Evolutionary conservation across 164 flowering plant genomes (phyloP), one percentile per base, ranked within the genome.

Genomic region (Cinnamomum micranthum): DNA sequence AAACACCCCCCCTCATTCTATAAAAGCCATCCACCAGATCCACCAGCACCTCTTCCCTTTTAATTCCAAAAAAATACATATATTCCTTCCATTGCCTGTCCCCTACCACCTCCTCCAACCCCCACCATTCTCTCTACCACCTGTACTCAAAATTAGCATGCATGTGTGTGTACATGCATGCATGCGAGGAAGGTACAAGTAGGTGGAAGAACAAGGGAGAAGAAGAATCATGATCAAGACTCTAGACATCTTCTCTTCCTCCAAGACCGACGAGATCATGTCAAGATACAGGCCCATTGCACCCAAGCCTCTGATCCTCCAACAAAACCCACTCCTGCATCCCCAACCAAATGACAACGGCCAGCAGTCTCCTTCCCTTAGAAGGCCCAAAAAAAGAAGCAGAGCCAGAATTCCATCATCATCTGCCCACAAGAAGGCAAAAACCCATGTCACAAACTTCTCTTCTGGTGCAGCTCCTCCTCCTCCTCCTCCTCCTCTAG

Each of bases 271-370:
- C 22, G 89, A 95, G 85, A 95, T 95, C 76, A 78, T 95, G 92
- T 89, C 99, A 2, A 81, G 93, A 81, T 95, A 93, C 84, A 75
- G 97, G 70, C 99, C 98, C 71, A 95, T 95, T 47, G 99, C 98
- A 2, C 99, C 99, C 0, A 95, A 86, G 78, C 99, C 99, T 11
- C 88, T 83, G 75, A 33, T 70, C 13, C 47, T 71, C 50, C 84
- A 72, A n/a, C 25, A 35, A 31, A 69, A 31, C 1, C 73, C 81
- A 1, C 6, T 35, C 14, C 50, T 23, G n/a, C 80, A 85, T 51
- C 50, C 72, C 11, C 60, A 82, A 50, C 19, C 84, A 28, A 10
- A 74, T 63, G 81, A 70, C 50, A 82, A 79, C 69, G 83, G 81
- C 76, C 75, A 75, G 41, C 82, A 84, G 5, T 83, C 92, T 27